Evolutionary conservation across 225 moss, liverwort and hornwort species (phyloP).

Genomic region (Polytrichum commune): DNA sequence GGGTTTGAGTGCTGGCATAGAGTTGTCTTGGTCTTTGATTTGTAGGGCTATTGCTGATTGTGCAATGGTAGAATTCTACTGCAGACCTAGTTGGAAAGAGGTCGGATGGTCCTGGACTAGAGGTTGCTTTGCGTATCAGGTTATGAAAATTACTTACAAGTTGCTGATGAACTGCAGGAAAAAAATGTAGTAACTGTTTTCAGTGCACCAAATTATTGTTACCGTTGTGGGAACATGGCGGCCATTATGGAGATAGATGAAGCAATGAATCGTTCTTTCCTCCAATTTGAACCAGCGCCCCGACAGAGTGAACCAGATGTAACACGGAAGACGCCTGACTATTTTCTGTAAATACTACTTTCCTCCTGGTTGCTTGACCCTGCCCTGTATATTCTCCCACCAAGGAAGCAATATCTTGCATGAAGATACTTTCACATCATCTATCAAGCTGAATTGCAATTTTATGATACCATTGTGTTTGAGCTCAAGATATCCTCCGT

Average conservation of each 20-base stretch:
- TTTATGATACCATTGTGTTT: too few relatives aligned
- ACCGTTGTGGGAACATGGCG: slow-evolving; percentile 99
- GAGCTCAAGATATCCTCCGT: too few relatives aligned
- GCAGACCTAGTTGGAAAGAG: too few relatives aligned
- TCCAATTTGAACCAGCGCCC: slow-evolving; percentile 97
- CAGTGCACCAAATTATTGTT: slow-evolving; percentile 99
- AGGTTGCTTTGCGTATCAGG: too few relatives aligned
- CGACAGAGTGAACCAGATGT: slow-evolving; percentile 99
- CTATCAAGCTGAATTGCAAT: slow-evolving; percentile 23
- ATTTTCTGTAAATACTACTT: slow-evolving; percentile 85
- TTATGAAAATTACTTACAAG: not conserved
- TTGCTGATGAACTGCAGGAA: slow-evolving; percentile 53
- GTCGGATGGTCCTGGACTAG: too few relatives aligned
- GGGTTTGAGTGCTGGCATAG: too few relatives aligned
- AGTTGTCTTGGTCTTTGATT: too few relatives aligned
- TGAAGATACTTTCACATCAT: slow-evolving; percentile 39
- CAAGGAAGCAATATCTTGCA: slow-evolving; percentile 62
- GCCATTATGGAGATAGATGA: slow-evolving; percentile 99
- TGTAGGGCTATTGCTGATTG: too few relatives aligned
- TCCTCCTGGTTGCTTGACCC: slow-evolving; percentile 55
- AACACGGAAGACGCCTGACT: slow-evolving; percentile 98
- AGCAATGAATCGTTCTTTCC: slow-evolving; percentile 90
- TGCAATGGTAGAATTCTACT: too few relatives aligned
- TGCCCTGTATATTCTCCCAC: slow-evolving; percentile 75
- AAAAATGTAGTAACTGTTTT: slow-evolving; percentile 98